Evolutionary conservation across 2,329 filamentous ascomycete species (phyloP), one percentile per base, ranked within the genome.

Genomic region (Fusarium euwallaceae): DNA sequence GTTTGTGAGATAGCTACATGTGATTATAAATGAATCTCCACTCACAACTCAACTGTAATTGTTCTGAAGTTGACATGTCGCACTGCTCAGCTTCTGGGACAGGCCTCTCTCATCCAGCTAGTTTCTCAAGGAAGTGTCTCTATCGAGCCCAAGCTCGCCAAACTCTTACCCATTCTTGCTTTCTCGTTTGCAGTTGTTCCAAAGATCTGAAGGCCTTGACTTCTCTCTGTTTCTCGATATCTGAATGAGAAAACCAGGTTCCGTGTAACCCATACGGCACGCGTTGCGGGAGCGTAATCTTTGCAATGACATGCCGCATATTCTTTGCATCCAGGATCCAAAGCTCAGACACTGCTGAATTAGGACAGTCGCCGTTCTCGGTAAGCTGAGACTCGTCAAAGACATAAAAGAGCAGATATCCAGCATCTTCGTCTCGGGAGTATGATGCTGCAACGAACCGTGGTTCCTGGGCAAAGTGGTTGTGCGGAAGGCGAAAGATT

Each of bases 261-360:
- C 90, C 91, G 78, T 93, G 92, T 59, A 94, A 81, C 0, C 92
- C 92, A 76, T 94, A 94, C 0, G 92, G 92, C 1, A 94, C 91
- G 14, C 92, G 82, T 74, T 93, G 91, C 3, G 91, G 92, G 37
- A 94, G 81, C 22, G 82, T 81, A 4, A 94, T 85, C 68, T 85
- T 87, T 7, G 87, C 89, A 4, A 92, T 85, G 0, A 94, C 84
- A 4, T 89, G 85, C 27, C 79, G 84, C 92, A 94, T 94, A 3
- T 85, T 84, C 69, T 79, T 87, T 0, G 92, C 92, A 76, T 94
- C 88, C 34, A 94, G 86, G 16, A 94, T 84, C 92, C 92, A 94
- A 0, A 94, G 82, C 80, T 94, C 92, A 36, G 89, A 91, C 27
- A 79, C 83, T 0, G 89, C 84, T 2, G 81, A 80, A 0, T 84